A percentile compares a stretch with the other conserved stretches of the same genome.
phyloP scores from a whole-genome alignment of 2,329 filamentous ascomycete species.

The Metarhizium album region DNA sequence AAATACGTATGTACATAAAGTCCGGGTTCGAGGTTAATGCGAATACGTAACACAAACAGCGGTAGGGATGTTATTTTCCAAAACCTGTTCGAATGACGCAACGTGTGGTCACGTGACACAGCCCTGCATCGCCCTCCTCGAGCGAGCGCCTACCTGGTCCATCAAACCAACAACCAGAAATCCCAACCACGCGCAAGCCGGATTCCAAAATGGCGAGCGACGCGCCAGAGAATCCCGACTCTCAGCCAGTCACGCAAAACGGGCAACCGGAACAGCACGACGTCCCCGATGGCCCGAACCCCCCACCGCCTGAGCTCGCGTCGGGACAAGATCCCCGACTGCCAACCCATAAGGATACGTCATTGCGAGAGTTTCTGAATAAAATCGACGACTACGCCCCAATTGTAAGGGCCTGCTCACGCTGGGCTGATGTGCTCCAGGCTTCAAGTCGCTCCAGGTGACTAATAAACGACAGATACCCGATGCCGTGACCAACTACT shows the following conservation, averaged over 20 bases:
- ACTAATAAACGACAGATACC: conserved; percentile 55
- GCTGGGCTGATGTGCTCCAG: too few species aligned
- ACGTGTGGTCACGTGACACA: background rate
- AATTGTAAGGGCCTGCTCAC: conserved; percentile 53
- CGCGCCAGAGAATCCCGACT: conserved; percentile 22
- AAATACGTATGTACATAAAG: background rate
- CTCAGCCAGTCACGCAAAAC: conserved; percentile 18
- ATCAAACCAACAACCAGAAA: background rate
- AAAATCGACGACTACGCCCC: conserved; percentile 99
- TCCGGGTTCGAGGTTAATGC: background rate
- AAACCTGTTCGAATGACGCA: background rate
- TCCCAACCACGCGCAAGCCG: conserved; percentile 6
- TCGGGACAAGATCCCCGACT: conserved; percentile 49
- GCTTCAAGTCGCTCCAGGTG: background rate
- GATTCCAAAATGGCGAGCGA: conserved; percentile 23
- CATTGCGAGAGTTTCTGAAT: conserved; percentile 78
- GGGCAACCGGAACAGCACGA: conserved; percentile 14
- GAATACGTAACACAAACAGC: background rate
- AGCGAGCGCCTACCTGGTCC: background rate
- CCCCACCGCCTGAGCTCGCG: conserved; percentile 30
- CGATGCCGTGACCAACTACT: conserved; percentile 95
- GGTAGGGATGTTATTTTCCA: too few species aligned
- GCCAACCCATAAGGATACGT: conserved; percentile 81
- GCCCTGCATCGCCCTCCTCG: too few species aligned
- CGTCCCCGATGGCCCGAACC: conserved; percentile 8